Evolutionary conservation across 2,329 filamentous ascomycete genomes (phyloP).

Genomic region (Colletotrichum eremochloae): DNA sequence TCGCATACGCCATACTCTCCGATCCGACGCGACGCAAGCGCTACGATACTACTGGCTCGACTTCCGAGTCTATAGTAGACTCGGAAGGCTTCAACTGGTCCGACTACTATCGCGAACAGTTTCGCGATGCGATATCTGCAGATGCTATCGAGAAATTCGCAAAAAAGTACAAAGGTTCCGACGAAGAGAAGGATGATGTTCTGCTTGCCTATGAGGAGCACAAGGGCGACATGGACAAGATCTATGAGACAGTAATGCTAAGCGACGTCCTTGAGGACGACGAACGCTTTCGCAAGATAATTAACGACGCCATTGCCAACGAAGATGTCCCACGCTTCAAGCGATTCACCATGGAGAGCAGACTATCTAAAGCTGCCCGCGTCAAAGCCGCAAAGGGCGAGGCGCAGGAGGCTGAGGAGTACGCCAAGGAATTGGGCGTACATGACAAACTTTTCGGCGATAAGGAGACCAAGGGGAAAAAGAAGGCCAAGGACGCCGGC

Average conservation of each 20-base stretch:
- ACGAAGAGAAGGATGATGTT: slow-evolving; percentile 85
- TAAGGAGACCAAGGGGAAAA: slow-evolving; percentile 56
- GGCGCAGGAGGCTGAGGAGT: slow-evolving; percentile 78
- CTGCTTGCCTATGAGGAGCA: slow-evolving; percentile 79
- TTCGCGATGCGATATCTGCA: slow-evolving; percentile 78
- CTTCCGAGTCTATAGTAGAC: slow-evolving; percentile 83
- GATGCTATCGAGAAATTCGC: slow-evolving; percentile 83
- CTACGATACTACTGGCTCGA: slow-evolving; percentile 92
- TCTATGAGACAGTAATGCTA: slow-evolving; percentile 90
- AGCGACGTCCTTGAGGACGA: slow-evolving; percentile 89
- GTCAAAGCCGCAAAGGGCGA: slow-evolving; percentile 75
- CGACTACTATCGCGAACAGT: slow-evolving; percentile 90
- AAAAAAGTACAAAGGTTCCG: slow-evolving; percentile 83
- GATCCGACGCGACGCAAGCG: slow-evolving; percentile 83
- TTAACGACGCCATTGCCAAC: slow-evolving; percentile 82
- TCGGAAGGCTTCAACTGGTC: slow-evolving; percentile 89
- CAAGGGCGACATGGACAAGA: slow-evolving; percentile 79
- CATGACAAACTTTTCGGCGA: slow-evolving; percentile 75
- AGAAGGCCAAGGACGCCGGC: slow-evolving; percentile 57
- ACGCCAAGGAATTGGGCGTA: slow-evolving; percentile 81
- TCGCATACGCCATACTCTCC: slow-evolving; percentile 93
- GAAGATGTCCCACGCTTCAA: slow-evolving; percentile 76
- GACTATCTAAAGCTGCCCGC: slow-evolving; percentile 71
- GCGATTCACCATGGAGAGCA: slow-evolving; percentile 81
- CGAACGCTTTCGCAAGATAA: slow-evolving; percentile 82